A percentile compares a stretch with the other conserved stretches of the same genome.
Conservation (phyloP, 208 protist genomes). For the Crithidia sp. region DNA sequence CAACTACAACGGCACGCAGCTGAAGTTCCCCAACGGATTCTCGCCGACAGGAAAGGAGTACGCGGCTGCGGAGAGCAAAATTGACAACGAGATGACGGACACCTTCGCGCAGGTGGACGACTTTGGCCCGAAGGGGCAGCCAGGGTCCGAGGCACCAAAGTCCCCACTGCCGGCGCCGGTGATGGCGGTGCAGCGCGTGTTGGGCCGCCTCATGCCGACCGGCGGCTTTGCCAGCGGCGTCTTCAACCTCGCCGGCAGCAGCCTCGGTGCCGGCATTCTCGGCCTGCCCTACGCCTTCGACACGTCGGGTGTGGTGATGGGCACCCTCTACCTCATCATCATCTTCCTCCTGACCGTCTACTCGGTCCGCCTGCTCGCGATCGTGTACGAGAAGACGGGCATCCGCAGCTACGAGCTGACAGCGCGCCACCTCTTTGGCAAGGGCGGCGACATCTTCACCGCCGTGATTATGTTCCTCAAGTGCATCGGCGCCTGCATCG, state of each 20-base stretch:
- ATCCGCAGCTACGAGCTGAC: slow-evolving; percentile 72
- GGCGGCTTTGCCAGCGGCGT: slow-evolving; percentile 56
- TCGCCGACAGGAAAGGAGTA: background rate
- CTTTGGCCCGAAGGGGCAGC: background rate
- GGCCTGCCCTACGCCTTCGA: slow-evolving; percentile 68
- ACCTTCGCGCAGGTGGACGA: slow-evolving; percentile 17
- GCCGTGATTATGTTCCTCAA: slow-evolving; percentile 76
- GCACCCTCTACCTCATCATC: slow-evolving; percentile 64
- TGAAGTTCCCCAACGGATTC: background rate
- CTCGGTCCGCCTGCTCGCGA: slow-evolving; percentile 62
- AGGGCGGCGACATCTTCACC: slow-evolving; percentile 57
- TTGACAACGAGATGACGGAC: slow-evolving; percentile 15
- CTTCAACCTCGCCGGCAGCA: slow-evolving; percentile 76
- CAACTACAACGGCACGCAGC: slow-evolving; percentile 3
- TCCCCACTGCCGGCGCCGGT: background rate
- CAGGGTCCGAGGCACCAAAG: background rate
- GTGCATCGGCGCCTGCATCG: slow-evolving; percentile 77
- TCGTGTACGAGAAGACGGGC: slow-evolving; percentile 52
- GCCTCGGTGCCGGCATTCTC: slow-evolving; percentile 74
- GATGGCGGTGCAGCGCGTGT: background rate
- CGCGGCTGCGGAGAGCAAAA: slow-evolving; percentile 1
- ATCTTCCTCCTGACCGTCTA: slow-evolving; percentile 75
- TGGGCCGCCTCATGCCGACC: slow-evolving; percentile 37
- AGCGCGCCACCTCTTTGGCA: slow-evolving; percentile 53
- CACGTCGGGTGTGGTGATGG: slow-evolving; percentile 59